Percentiles rank a stretch among this genome's conserved stretches.
Evolutionary conservation across 371 early-diverging fungal genomes (phyloP).

Genomic region (Rhizopus arrhizus): DNA sequence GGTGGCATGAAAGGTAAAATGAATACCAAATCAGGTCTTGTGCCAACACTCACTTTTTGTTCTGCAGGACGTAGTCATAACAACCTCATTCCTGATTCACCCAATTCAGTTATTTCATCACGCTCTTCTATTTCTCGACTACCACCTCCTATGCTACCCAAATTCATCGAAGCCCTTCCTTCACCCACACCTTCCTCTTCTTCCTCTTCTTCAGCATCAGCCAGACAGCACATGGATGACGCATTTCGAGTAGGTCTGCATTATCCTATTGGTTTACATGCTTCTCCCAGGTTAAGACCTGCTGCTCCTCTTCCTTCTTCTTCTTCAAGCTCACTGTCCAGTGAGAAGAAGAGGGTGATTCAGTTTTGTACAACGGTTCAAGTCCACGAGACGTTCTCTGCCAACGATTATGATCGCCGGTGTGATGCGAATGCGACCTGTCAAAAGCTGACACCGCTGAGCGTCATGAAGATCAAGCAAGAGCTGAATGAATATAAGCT

Average conservation of each 20-base stretch:
- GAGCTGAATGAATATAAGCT: constrained; percentile 79
- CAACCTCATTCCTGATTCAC: constrained; percentile 36
- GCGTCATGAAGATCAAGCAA: constrained; percentile 75
- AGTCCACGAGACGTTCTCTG: constrained; percentile 68
- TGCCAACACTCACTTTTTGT: constrained; percentile 7
- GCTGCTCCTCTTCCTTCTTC: constrained; percentile 33
- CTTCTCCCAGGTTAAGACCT: constrained; percentile 47
- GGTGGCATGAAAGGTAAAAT: constrained; percentile 27
- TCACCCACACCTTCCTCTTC: constrained; percentile 42
- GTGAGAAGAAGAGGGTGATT: constrained; percentile 28
- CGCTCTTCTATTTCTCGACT: constrained; percentile 29
- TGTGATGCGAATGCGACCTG: constrained; percentile 67
- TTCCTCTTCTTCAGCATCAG: constrained; percentile 25
- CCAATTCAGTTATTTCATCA: constrained; percentile 41
- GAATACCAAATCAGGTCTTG: not conserved
- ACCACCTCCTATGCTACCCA: constrained; percentile 29
- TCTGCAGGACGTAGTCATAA: constrained; percentile 1
- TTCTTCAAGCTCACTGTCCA: constrained; percentile 26
- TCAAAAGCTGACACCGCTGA: constrained; percentile 62
- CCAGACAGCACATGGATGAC: not conserved
- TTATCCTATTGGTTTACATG: constrained; percentile 48
- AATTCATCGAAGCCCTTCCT: constrained; percentile 23
- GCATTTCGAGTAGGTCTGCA: constrained; percentile 31
- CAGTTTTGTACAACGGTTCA: constrained; percentile 66
- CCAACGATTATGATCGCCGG: constrained; percentile 72